Base-by-base conservation (phyloP, 495 filamentous ascomycete species). In the Podospora fimiseda region DNA sequence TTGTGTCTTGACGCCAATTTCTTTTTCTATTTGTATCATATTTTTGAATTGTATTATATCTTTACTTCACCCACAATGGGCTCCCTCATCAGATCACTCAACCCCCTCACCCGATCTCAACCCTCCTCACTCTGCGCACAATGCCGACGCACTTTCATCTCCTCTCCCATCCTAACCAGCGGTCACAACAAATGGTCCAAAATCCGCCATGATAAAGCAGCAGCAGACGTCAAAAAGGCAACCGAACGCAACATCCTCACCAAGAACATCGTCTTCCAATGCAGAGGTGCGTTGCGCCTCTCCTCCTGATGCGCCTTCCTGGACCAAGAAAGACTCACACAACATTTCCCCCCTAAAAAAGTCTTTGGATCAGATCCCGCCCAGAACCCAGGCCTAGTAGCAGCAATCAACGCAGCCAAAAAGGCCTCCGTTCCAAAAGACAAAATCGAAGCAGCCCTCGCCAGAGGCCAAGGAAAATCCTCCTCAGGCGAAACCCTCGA, bases 141-240 rank as follows among this genome's bases (percentile, higher is more conserved):
- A 66, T 80, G 74, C 55, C 62, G 69, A 18, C 68, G 71, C 18
- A 47, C 69, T 47, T 85, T 91, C 63, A 73, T 76, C 23, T 76
- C 76, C 16, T 76, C 74, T 16, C 43, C 78, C 2, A 23, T 57
- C 4, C 56, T 74, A 6, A 68, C 69, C 24, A 87, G 87, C 41
- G 90, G 91, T 30, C 89, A 96, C 70, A 95, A 82, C 66, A 83
- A 86, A 64, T 99, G 93, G 93, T 88, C 89, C 33, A 93, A 91
- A 57, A 96, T 96, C 70, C 87, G 83, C 58, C 94, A 99, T 65
- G 88, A 91, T 70, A 99, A 99, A 68, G 88, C 80, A 37, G 85
- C 82, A 58, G 81, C 81, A 56, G 91, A 96, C 70, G 66, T 65
- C 11, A 74, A 74, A 57, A 86, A 80, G 61, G 80, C 67, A 50